phyloP scores from a whole-genome alignment of 352 stramenopile genomes.

The Aphanomyces cochlioides region DNA sequence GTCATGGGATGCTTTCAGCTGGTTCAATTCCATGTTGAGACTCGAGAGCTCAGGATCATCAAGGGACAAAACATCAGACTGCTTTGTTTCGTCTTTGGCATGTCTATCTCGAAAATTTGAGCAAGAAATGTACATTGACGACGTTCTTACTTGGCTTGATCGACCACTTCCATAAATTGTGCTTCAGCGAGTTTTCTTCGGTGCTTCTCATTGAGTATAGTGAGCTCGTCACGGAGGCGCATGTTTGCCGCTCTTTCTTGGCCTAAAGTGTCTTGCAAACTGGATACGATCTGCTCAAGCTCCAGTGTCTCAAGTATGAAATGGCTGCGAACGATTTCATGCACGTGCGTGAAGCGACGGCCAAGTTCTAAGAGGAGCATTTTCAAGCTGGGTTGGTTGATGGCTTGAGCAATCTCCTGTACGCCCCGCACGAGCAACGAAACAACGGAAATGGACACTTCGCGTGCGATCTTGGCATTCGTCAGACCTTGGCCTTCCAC shows the following conservation, averaged over 20 bases:
- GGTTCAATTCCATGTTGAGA: background rate
- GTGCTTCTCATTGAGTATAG: background rate
- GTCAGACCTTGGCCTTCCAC: background rate
- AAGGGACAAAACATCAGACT: background rate
- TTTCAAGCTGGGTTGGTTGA: background rate
- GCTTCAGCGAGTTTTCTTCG: conserved; percentile 22
- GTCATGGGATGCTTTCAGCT: background rate
- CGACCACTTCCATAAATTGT: background rate
- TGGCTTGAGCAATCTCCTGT: background rate
- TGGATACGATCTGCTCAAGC: conserved; percentile 21
- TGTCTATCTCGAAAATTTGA: background rate
- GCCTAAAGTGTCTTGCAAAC: conserved; percentile 17
- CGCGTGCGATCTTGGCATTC: conserved; percentile 18
- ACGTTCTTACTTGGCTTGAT: conserved; percentile 12
- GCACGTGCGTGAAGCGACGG: background rate
- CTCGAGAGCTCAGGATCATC: background rate
- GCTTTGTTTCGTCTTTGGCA: too few relatives aligned
- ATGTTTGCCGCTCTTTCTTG: background rate
- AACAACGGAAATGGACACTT: background rate
- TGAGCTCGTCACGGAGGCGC: conserved; percentile 2
- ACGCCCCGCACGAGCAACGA: conserved; percentile 6
- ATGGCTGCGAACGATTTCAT: conserved; percentile 22
- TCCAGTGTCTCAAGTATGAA: conserved; percentile 17
- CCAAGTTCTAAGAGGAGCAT: background rate
- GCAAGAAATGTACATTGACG: background rate